Percentiles rank a stretch among this genome's conserved stretches.
phyloP scores from a whole-genome alignment of 768 basidiomycete species.

The Serendipita sp. region DNA sequence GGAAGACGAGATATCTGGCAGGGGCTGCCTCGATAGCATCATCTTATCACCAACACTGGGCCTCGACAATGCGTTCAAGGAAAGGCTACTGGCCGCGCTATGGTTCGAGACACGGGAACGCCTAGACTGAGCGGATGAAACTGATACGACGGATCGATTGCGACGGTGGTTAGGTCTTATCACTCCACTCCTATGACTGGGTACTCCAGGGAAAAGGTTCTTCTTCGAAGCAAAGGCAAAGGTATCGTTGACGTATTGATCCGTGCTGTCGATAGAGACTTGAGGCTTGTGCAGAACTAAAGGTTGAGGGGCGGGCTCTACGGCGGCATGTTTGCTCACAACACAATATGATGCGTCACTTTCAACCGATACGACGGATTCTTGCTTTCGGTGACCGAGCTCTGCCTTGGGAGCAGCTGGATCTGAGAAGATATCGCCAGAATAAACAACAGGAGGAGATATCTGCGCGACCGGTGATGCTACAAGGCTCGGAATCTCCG shows the following conservation, averaged over 20 bases:
- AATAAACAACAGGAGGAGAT: background rate
- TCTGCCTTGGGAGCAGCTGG: background rate
- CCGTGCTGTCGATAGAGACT: background rate
- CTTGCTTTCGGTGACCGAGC: background rate
- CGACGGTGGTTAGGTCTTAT: constrained; percentile 1
- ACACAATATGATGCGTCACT: constrained; percentile 3
- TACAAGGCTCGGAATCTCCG: background rate
- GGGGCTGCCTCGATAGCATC: background rate
- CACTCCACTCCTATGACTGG: background rate
- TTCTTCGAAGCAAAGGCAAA: background rate
- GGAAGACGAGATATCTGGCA: background rate
- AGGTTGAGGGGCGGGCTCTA: background rate
- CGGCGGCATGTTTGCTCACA: background rate
- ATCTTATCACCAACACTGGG: background rate
- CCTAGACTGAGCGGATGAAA: background rate
- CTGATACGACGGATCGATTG: background rate
- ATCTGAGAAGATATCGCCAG: background rate
- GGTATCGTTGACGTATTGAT: background rate
- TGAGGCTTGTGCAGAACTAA: background rate
- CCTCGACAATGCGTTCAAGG: background rate
- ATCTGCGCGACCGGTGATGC: background rate
- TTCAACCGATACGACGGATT: background rate
- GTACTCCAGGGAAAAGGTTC: background rate
- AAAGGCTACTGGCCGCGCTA: background rate
- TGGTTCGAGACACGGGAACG: background rate